These are phyloP conservation scores for Keithomyces neogunnii DNA, from an alignment of 2,329 filamentous ascomycete species.

Conservation along the genomic window DNA sequence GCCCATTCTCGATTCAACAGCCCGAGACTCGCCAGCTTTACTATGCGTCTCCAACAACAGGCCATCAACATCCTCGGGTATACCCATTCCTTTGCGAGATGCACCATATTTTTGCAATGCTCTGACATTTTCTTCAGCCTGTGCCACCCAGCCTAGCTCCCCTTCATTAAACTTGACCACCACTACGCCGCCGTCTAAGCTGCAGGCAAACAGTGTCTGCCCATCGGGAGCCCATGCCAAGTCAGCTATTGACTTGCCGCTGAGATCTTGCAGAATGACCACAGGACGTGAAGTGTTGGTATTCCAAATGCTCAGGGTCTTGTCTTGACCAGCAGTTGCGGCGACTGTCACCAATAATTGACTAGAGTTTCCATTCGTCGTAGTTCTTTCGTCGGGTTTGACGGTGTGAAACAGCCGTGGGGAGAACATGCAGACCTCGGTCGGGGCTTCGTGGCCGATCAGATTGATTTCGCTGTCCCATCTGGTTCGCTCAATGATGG, in stretches of 20 bases:
- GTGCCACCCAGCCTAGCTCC: conserved; percentile 83
- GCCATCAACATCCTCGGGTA: conserved; percentile 86
- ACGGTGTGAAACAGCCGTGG: conserved; percentile 76
- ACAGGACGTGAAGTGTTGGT: conserved; percentile 89
- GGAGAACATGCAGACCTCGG: conserved; percentile 95
- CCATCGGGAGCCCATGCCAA: conserved; percentile 91
- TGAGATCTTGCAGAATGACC: conserved; percentile 81
- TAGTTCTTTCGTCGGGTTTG: conserved; percentile 49
- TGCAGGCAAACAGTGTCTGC: conserved; percentile 75
- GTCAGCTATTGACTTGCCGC: conserved; percentile 87
- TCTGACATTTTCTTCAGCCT: conserved; percentile 82
- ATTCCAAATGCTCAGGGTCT: conserved; percentile 94
- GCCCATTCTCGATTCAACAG: conserved; percentile 91
- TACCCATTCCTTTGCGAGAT: conserved; percentile 78
- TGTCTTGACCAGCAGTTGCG: conserved; percentile 93
- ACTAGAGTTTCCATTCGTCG: conserved; percentile 33
- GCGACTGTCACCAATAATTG: conserved; percentile 75
- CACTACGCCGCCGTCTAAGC: conserved; percentile 82
- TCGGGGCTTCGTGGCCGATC: conserved; percentile 93
- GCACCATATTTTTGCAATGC: conserved; percentile 88
- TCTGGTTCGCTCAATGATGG: conserved; percentile 81
- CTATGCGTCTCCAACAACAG: conserved; percentile 82
- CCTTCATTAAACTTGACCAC: conserved; percentile 74
- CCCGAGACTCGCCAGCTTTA: conserved; percentile 82
- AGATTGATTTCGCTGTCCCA: conserved; percentile 98